Conservation (phyloP, 495 filamentous ascomycete genomes). For the Penicillium antarcticum region DNA sequence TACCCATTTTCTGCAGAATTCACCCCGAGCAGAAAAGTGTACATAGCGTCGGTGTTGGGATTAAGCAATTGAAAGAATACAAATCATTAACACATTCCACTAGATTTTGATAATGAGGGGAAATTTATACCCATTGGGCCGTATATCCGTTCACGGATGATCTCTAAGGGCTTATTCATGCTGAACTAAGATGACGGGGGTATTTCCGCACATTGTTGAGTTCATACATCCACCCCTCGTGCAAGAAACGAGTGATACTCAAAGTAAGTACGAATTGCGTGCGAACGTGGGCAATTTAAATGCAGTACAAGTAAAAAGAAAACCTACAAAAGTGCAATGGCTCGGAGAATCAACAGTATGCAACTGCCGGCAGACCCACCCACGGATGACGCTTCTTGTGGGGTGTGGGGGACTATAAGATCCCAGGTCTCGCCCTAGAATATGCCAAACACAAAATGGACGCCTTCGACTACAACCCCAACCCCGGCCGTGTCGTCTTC, state of each 20-base stretch:
- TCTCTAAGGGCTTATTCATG: constrained; percentile 15
- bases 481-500: constrained; percentile 60
- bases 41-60: constrained; percentile 7
- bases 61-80: not conserved
- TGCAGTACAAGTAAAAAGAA: not conserved
- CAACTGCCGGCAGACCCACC: constrained; percentile 28
- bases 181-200: constrained; percentile 12
- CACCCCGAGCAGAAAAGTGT: constrained; percentile 7
- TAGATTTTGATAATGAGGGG: not conserved
- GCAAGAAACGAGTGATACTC: too few relatives aligned
- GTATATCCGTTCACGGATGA: constrained; percentile 8
- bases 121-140: constrained; percentile 5
- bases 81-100: not conserved
- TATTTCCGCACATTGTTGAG: constrained; percentile 6
- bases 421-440: constrained; percentile 10
- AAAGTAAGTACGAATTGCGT: too few relatives aligned
- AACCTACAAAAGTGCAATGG: not conserved
- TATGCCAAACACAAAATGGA: constrained; percentile 36
- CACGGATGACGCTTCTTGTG: constrained; percentile 30
- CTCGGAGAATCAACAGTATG: constrained; percentile 5
- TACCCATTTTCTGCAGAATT: constrained; percentile 19
- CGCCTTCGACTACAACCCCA: constrained; percentile 59
- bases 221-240: too few relatives aligned
- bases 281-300: too few relatives aligned
- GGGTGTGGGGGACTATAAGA: constrained; percentile 35